A percentile compares a stretch with the other conserved stretches of the same genome.
Evolutionary conservation across 2,329 filamentous ascomycete genomes (phyloP).

Genomic region (Phyllosticta citrichinensis): DNA sequence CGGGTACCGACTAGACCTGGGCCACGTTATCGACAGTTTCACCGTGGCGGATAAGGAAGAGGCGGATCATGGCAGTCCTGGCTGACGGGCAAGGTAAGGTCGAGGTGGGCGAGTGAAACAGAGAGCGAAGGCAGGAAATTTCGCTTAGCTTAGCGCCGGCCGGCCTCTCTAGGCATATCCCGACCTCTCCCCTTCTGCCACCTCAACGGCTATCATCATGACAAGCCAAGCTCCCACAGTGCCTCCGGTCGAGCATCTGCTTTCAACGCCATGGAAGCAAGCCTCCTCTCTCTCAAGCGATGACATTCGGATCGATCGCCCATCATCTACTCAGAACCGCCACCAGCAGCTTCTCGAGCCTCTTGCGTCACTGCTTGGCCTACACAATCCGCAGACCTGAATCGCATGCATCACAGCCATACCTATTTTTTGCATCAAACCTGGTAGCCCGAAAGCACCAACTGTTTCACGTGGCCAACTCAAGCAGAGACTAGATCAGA

Average conservation of each 20-base stretch:
- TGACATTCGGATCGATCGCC: no score
- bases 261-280: no score
- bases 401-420: background rate
- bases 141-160: background rate
- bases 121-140: background rate
- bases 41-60: constrained; percentile 76
- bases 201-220: background rate
- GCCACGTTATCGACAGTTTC: constrained; percentile 87
- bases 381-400: background rate
- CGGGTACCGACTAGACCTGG: constrained; percentile 51
- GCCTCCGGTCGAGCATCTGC: background rate
- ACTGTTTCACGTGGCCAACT: background rate
- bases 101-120: background rate
- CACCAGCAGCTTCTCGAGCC: no score
- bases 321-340: no score
- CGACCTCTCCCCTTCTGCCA: background rate
- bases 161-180: background rate
- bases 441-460: background rate
- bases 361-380: no score
- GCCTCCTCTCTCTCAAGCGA: no score
- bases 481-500: background rate
- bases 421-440: background rate
- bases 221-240: background rate
- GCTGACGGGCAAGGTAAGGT: constrained; percentile 1
- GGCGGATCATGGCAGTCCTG: constrained; percentile 36